Percentiles rank a stretch among this genome's conserved stretches.
phyloP scores from a whole-genome alignment of 495 filamentous ascomycete species.

The Saxophila tyrrhenica region DNA sequence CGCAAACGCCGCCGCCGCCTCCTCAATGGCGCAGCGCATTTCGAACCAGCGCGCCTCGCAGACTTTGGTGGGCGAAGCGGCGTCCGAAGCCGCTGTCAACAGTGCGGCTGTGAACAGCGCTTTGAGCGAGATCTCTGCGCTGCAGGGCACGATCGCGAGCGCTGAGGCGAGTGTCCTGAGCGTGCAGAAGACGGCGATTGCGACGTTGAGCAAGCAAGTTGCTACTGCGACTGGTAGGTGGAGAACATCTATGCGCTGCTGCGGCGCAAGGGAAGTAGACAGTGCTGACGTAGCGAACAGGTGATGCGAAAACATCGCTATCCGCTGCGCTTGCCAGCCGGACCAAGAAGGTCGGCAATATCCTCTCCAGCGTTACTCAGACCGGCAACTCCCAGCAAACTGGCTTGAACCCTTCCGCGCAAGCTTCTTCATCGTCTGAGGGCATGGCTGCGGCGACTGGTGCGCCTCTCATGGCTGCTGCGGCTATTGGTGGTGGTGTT shows the following conservation, averaged over 20 bases:
- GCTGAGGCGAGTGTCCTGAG: not conserved
- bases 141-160: not conserved
- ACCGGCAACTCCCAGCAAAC: not conserved
- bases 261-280: not conserved
- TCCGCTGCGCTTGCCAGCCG: not conserved
- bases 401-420: not conserved
- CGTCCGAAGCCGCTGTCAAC: not conserved
- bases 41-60: not conserved
- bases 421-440: not conserved
- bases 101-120: not conserved
- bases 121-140: not conserved
- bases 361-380: not conserved
- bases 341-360: not conserved
- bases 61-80: not conserved
- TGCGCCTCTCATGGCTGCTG: not conserved
- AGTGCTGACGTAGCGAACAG: not conserved
- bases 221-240: conserved; percentile 1
- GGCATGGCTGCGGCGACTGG: not conserved
- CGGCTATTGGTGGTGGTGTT: not conserved
- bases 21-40: not conserved
- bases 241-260: not conserved
- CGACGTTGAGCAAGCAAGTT: not conserved
- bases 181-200: not conserved
- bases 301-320: not conserved
- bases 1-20: not conserved